Evolutionary conservation across 345 rosid species (phyloP).

Genomic region (Salix udensis): DNA sequence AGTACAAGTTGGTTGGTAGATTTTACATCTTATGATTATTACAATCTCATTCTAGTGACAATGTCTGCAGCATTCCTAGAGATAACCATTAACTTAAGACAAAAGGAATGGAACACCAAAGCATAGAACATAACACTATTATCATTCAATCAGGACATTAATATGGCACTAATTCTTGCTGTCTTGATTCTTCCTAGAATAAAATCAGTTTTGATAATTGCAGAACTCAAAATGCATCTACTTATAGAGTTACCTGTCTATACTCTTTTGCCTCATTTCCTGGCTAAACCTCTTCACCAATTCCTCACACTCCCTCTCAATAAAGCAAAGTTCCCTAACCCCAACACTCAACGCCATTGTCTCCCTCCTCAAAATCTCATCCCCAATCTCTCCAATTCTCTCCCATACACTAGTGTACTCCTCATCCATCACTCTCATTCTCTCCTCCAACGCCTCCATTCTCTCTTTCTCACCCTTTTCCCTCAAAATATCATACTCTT

Average conservation of each 20-base stretch:
- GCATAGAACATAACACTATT: too few species aligned
- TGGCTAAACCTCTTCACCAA: slow-evolving; percentile 55
- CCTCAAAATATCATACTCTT: slow-evolving; percentile 33
- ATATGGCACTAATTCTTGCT: neutral
- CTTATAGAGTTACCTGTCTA: slow-evolving; percentile 36
- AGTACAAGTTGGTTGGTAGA: neutral
- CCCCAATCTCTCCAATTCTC: slow-evolving; percentile 61
- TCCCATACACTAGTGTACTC: slow-evolving; percentile 66
- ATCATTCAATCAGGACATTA: neutral
- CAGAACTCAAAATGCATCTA: neutral
- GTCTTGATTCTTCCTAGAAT: neutral
- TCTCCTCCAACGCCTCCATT: slow-evolving; percentile 43
- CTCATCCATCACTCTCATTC: slow-evolving; percentile 44
- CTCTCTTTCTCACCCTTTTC: slow-evolving; percentile 24
- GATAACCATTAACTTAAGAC: neutral
- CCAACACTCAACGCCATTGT: slow-evolving; percentile 59
- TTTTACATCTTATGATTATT: neutral
- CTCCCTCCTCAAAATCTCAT: slow-evolving; percentile 55
- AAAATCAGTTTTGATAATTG: neutral
- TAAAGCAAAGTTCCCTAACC: slow-evolving; percentile 71
- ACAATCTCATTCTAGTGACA: neutral
- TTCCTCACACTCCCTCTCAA: slow-evolving; percentile 77
- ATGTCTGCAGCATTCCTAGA: neutral
- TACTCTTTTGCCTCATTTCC: slow-evolving; percentile 44
- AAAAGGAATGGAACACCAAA: neutral